Evolutionary conservation across 805 yeast species (phyloP), one percentile per base, ranked within the genome.

Genomic region (Starmerella riodocensis): DNA sequence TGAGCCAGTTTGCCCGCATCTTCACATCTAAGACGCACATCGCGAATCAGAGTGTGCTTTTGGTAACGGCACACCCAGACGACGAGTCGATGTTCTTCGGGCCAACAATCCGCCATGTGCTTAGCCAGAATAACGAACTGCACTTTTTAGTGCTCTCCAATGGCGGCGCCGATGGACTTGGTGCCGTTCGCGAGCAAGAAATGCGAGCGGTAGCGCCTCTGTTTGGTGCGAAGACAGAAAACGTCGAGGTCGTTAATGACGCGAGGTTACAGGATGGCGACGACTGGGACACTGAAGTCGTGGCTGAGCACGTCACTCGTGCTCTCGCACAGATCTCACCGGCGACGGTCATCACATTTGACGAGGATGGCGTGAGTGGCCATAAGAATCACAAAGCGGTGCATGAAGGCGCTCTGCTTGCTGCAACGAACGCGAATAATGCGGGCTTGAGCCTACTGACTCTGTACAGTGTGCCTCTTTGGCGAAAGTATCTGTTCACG

Each of bases 21-120:
- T 43, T 43, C 40, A 41, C 52, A 24, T 40, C 46, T 25, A 23
- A 17, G 9, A 43, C 51, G 29, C 52, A 46, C 29, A 38, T 55
- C 31, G n/a, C 33, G 28, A 44, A 44, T 42, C 43, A 48, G 37
- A 39, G 51, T 17, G 42, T 60, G 24, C 44, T 58, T 22, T 62
- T 77, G 33, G 61, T 88, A 11, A 76, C 85, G 29, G 95, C 94
- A 0, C 99, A 91, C 59, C 99, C 99, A 0, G 99, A 91, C 59
- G 99, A 91, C 58, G 99, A 91, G 60, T 86, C 84, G 37, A 91
- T 91, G 98, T 91, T 91, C 59, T 91, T 91, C 53, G 74, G 84
- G 1, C 98, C 98, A 0, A 65, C 86, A 0, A 48, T 85, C 24
- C 57, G 71, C 6, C 77, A 73, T 46, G 46, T 67, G n/a, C 47